These are phyloP conservation scores for Cadophora luteo-olivacea DNA, from an alignment of 2,329 filamentous ascomycete species.

Conservation along the genomic window DNA sequence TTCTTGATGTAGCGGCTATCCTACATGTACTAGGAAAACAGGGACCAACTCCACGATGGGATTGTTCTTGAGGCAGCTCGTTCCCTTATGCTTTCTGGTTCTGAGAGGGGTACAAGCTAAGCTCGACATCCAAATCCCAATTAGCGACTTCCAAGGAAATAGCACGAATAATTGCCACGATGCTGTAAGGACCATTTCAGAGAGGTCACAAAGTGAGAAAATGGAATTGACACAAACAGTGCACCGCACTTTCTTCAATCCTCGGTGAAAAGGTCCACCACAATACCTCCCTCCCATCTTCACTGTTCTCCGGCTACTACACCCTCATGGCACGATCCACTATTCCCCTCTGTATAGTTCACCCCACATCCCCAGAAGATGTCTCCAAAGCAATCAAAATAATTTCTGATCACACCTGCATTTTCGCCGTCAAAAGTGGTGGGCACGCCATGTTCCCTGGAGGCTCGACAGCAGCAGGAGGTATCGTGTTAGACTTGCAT, in stretches of 20 bases:
- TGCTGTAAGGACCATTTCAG: neutral
- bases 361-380: conserved; percentile 5
- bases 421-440: conserved; percentile 57
- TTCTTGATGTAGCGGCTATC: no score
- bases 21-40: no score
- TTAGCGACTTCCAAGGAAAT: neutral
- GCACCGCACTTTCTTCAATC: neutral
- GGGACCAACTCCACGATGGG: no score
- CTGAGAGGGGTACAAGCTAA: neutral
- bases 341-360: conserved; percentile 14
- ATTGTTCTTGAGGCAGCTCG: no score
- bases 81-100: neutral
- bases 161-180: neutral
- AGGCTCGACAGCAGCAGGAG: conserved; percentile 55
- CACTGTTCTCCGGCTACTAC: conserved; percentile 7
- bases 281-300: conserved; percentile 6
- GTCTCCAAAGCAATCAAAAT: conserved; percentile 17
- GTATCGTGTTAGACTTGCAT: conserved; percentile 46
- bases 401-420: conserved; percentile 9
- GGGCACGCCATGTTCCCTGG: conserved; percentile 63
- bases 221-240: neutral
- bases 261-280: neutral
- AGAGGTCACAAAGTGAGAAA: neutral
- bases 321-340: neutral
- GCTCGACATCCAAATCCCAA: neutral